Evolutionary conservation across 2,329 filamentous ascomycete species (phyloP), one percentile per base, ranked within the genome.

Genomic region (Aureobasidium zeae): DNA sequence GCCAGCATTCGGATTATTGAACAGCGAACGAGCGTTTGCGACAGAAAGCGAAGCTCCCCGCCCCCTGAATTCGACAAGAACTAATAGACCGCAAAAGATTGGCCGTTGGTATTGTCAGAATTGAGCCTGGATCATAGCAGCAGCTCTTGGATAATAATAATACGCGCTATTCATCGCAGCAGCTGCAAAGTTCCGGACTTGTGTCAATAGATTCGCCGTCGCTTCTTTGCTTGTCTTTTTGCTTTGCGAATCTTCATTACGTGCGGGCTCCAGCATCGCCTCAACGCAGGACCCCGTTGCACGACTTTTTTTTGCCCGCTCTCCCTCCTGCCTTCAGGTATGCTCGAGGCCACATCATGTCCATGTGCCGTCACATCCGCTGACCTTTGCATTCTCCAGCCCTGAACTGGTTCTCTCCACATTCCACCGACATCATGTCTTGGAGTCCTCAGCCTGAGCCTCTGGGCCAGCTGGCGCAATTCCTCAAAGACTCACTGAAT

Each of bases 381-480:
- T 41, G n/a, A 41, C 37, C 9, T 25, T 31, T 7, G 12, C n/a
- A 4, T 10, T 31, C n/a, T 19, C n/a, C n/a, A n/a, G 6, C 9
- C 8, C 15, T 15, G 7, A 24, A 25, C 20, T 15, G 5, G 5
- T 8, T 3, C 10, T 15, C 13, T 41, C 15, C 37, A 25, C 37
- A 32, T 21, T 13, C 21, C 12, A 8, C 9, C 30, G 30, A 33
- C 52, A 67, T 58, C 62, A 95, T 94, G 88, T 77, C 81, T 65
- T 98, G 91, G 91, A 85, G 94, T 70, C 91, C 91, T 50, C 73
- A 84, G 58, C 77, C 82, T 57, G 85, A 88, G 72, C 86, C 83
- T 63, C 73, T 98, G 71, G 76, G 76, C 72, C 88, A 95, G 74
- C 78, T 98, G 53, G 83, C 86, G 54, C 77, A 81, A 59, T 95